Percentiles rank a stretch among this genome's conserved stretches.
Conservation (phyloP, 2,329 filamentous ascomycete species). For the Diaporthe citriasiana region DNA sequence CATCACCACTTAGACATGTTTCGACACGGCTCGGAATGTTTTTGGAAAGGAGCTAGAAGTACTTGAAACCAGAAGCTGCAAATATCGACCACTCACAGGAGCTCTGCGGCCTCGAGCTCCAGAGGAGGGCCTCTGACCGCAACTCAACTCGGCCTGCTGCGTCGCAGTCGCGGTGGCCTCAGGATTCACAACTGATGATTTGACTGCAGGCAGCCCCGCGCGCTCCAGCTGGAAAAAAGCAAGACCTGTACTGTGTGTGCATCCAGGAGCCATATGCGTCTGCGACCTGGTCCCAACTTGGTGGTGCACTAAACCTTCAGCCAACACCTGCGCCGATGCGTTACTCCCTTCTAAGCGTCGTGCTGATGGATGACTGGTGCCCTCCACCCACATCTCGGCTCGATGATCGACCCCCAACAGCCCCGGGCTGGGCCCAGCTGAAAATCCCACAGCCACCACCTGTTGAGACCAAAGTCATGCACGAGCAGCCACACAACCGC, state of each 20-base stretch:
- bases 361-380: constrained; percentile 2
- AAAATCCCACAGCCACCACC: constrained; percentile 36
- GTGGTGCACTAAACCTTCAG: constrained; percentile 28
- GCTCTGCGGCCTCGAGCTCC: constrained; percentile 16
- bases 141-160: constrained; percentile 14
- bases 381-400: constrained; percentile 25
- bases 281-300: constrained; percentile 19
- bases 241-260: constrained; percentile 18
- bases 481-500: constrained; percentile 26
- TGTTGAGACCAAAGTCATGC: constrained; percentile 32
- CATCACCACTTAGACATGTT: constrained; percentile 35
- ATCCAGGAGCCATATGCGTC: constrained; percentile 4
- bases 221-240: constrained; percentile 31
- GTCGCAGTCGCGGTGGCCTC: constrained; percentile 17
- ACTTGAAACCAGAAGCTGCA: constrained; percentile 40
- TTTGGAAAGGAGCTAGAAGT: constrained; percentile 42
- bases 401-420: constrained; percentile 27
- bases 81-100: constrained; percentile 26
- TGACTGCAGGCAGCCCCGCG: constrained; percentile 15
- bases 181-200: constrained; percentile 25
- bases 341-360: constrained; percentile 21
- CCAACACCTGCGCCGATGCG: constrained; percentile 10
- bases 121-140: constrained; percentile 13
- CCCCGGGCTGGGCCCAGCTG: constrained; percentile 37
- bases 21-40: constrained; percentile 39